Base-by-base conservation (phyloP, 2,329 filamentous ascomycete species). In the Emmonsia crescens region DNA sequence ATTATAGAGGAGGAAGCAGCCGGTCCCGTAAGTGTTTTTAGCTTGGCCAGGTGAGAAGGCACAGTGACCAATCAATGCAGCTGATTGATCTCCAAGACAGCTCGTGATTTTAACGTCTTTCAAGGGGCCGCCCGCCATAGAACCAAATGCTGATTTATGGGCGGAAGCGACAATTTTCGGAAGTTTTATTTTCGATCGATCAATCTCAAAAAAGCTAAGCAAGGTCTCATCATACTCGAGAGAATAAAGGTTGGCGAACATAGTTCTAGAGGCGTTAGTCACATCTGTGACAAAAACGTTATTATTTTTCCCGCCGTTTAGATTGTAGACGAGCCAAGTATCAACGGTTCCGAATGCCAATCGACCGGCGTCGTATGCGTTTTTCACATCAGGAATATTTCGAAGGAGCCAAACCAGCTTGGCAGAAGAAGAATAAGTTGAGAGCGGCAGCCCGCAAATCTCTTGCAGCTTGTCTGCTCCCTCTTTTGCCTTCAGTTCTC, bases 11-110 rank as follows among this genome's bases (percentile, higher is more conserved):
- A 96, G 78, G 79, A 96, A 96, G 72, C 89, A 94, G 49, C 91
- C 91, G 0, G 91, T 96, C 46, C 91, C 91, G 72, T 95, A 95
- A 0, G 91, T 96, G 75, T 94, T 95, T 80, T 96, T 96, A 52
- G 90, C 91, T 68, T 85, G 84, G 59, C 91, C 91, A 0, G 89
- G 86, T 3, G 80, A 83, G 76, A 96, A 96, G 16, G 89, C 91
- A 72, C 89, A 88, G 74, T 95, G 90, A 55, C 91, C 91, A 24
- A 96, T 89, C 58, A 96, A 78, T 19, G 91, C 91, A 60, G 89
- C 87, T 48, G 90, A 93, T 75, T 96, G 91, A 71, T 96, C 91
- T 65, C 91, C 91, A 19, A 95, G 77, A 71, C 89, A 94, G 68
- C 91, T 91, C n/a, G 88, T 85, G 66, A 96, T 93, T 51, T 79